Evolutionary conservation across 192 early-diverging fungal species (phyloP), one percentile per base, ranked within the genome.

Genomic region (Gryganskiella cystojenkinii): DNA sequence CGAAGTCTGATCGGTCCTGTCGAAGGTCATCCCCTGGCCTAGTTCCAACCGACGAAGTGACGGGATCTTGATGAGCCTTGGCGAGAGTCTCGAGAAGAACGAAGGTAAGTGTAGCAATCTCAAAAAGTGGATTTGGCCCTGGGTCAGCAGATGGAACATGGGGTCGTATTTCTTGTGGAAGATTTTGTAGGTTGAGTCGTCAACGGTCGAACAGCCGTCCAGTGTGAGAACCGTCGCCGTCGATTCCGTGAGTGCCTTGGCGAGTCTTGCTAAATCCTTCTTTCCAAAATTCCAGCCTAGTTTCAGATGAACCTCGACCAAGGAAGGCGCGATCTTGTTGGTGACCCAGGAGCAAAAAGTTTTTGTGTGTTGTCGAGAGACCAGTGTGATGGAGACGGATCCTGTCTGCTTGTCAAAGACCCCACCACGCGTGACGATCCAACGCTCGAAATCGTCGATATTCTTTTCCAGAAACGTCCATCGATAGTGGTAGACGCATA

Each of bases 381-480:
- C 61, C 1, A 78, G 43, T 0, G 54, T 69, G 24, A 78, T 64
- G 17, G 67, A 53, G 24, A 78, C 60, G 13, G 74, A 67, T 57
- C 74, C 74, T 4, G 74, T 58, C 19, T 62, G 74, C 19, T 78
- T 78, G 52, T 78, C 74, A 42, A 78, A 78, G 14, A 57, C 49
- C 2, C 74, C 74, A 24, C 74, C 61, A 7, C 74, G 74, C 19
- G 60, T 61, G 24, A 69, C 56, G 24, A 78, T 62, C 74, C 74
- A 78, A 8, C 43, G 59, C 17, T 68, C 74, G 54, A 78, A 78
- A 13, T 78, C 74, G 52, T 78, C 74, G 25, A 78, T 69, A 50
- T 69, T 78, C 28, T 56, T 54, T 10, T 78, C 74, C n/a, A 78
- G 46, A 64, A 78, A 78, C 14, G 74, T 78, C 74, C 74, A 78